Conservation (phyloP, 768 basidiomycete species). For the Tylopilus sp. region DNA sequence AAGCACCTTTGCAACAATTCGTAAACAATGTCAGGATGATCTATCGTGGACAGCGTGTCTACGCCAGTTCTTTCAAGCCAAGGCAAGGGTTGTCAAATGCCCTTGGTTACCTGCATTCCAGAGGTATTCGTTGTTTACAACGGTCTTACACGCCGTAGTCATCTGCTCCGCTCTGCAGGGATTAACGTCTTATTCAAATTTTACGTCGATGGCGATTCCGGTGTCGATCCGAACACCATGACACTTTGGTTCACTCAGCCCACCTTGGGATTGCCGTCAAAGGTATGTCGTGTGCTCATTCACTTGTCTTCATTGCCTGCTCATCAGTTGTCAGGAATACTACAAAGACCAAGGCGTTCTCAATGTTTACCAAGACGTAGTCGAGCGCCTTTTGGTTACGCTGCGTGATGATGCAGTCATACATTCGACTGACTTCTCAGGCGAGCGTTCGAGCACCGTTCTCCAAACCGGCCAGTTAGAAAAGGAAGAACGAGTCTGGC, state of each 20-base stretch:
- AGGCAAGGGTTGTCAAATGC: constrained; percentile 72
- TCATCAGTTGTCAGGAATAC: constrained; percentile 60
- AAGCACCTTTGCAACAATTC: constrained; percentile 65
- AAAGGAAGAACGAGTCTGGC: constrained; percentile 49
- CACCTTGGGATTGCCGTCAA: constrained; percentile 78
- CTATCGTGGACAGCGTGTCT: constrained; percentile 51
- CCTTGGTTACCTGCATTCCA: constrained; percentile 81
- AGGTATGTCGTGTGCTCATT: constrained; percentile 41
- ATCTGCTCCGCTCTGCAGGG: constrained; percentile 40
- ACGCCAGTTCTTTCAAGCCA: constrained; percentile 33
- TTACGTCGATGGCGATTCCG: constrained; percentile 84
- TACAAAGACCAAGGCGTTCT: constrained; percentile 73
- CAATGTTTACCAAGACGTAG: constrained; percentile 65
- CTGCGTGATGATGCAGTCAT: constrained; percentile 46
- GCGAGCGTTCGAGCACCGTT: constrained; percentile 21
- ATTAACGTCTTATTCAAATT: constrained; percentile 78
- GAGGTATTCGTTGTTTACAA: constrained; percentile 46
- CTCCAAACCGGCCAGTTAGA: constrained; percentile 38
- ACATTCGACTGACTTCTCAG: constrained; percentile 5
- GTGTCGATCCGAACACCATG: constrained; percentile 83
- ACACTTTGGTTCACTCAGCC: constrained; percentile 84
- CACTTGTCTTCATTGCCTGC: neutral
- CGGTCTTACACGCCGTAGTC: neutral
- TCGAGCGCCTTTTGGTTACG: constrained; percentile 62
- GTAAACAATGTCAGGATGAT: constrained; percentile 57